Percentiles rank a stretch among this genome's conserved stretches.
Conservation (phyloP, 805 yeast species). For the Saturnispora kantuleensis region DNA sequence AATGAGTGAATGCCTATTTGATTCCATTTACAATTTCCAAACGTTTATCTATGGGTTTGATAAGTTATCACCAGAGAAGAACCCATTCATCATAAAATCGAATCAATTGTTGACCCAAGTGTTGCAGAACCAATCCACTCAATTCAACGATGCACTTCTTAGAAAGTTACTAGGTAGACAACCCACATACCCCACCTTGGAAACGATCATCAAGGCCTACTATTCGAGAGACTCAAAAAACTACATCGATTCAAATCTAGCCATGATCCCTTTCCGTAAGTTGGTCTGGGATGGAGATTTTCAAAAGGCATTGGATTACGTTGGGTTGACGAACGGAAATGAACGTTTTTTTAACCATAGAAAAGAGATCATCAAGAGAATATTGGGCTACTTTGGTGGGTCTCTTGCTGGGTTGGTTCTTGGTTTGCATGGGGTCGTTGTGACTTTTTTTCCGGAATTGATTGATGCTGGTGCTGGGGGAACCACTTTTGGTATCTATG, state of each 20-base stretch:
- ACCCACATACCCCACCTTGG: slow-evolving; percentile 20
- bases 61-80: slow-evolving; percentile 15
- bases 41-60: slow-evolving; percentile 17
- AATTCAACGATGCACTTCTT: slow-evolving; percentile 16
- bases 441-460: slow-evolving; percentile 26
- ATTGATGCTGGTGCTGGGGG: slow-evolving; percentile 26
- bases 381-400: slow-evolving; percentile 34
- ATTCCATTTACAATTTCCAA: slow-evolving; percentile 20
- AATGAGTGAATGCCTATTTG: slow-evolving; percentile 9
- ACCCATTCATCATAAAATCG: slow-evolving; percentile 16
- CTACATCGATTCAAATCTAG: slow-evolving; percentile 29
- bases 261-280: slow-evolving; percentile 55
- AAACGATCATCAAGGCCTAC: slow-evolving; percentile 19
- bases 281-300: slow-evolving; percentile 51
- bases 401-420: slow-evolving; percentile 32
- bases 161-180: slow-evolving; percentile 16
- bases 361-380: slow-evolving; percentile 19
- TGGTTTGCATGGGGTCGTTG: slow-evolving; percentile 38
- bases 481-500: slow-evolving; percentile 26
- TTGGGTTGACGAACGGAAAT: slow-evolving; percentile 55
- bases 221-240: slow-evolving; percentile 16
- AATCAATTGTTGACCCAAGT: slow-evolving; percentile 15
- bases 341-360: slow-evolving; percentile 35
- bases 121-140: slow-evolving; percentile 13
- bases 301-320: slow-evolving; percentile 42